These are phyloP conservation scores for Waltergamsia citrina DNA, from an alignment of 2,329 filamentous ascomycete species.

Conservation along the genomic window DNA sequence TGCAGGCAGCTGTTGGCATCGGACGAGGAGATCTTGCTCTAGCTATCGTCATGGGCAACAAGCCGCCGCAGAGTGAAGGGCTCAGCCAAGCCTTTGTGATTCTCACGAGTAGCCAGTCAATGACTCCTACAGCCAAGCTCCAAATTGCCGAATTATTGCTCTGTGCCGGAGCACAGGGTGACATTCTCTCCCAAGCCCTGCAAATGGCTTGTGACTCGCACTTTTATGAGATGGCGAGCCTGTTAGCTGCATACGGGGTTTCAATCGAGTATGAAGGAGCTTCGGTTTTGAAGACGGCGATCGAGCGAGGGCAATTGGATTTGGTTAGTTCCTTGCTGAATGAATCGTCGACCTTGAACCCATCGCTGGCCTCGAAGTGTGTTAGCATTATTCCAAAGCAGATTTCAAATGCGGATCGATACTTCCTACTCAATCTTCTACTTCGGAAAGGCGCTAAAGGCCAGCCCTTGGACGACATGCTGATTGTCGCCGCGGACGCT, in stretches of 20 bases:
- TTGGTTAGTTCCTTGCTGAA: slow-evolving; percentile 37
- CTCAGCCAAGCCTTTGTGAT: slow-evolving; percentile 41
- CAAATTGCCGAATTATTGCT: slow-evolving; percentile 45
- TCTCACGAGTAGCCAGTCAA: slow-evolving; percentile 33
- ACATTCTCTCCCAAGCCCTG: slow-evolving; percentile 36
- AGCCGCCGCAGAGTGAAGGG: slow-evolving; percentile 36
- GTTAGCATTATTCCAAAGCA: slow-evolving; percentile 38
- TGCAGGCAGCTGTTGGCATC: slow-evolving; percentile 37
- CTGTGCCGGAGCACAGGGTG: slow-evolving; percentile 47
- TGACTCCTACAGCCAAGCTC: slow-evolving; percentile 38
- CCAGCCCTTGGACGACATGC: slow-evolving; percentile 32
- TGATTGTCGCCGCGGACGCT: slow-evolving; percentile 38
- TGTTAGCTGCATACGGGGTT: slow-evolving; percentile 44
- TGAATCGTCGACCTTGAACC: slow-evolving; percentile 30
- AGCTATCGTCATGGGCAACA: slow-evolving; percentile 42
- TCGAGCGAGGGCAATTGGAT: slow-evolving; percentile 32
- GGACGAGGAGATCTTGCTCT: slow-evolving; percentile 44
- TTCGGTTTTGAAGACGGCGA: slow-evolving; percentile 35
- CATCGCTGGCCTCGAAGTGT: slow-evolving; percentile 38
- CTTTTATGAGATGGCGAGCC: slow-evolving; percentile 42
- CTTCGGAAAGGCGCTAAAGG: slow-evolving; percentile 42
- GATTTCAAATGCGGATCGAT: slow-evolving; percentile 32
- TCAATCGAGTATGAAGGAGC: slow-evolving; percentile 45
- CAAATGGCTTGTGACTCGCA: slow-evolving; percentile 36
- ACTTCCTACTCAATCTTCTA: slow-evolving; percentile 32